phyloP scores from a whole-genome alignment of 2,329 filamentous ascomycete species.

The Colletotrichum tropicale region DNA sequence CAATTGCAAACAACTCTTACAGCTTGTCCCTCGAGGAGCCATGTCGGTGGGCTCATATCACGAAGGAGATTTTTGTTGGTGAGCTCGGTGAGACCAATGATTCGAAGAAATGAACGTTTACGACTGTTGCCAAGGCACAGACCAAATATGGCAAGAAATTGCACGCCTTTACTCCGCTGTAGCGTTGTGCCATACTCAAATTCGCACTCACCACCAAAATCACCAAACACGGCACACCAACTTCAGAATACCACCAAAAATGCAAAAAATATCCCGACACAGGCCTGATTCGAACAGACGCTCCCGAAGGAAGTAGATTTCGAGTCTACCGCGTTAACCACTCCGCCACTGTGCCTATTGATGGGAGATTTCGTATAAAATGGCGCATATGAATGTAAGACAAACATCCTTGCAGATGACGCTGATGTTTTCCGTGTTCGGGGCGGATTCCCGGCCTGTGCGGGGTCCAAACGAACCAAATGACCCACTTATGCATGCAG shows the following conservation, averaged over 20 bases:
- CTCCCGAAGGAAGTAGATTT: not conserved
- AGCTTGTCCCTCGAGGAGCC: not conserved
- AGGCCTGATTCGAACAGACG: not conserved
- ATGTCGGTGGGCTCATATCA: not conserved
- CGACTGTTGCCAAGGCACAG: not conserved
- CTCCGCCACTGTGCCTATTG: not conserved
- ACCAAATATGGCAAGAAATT: not conserved
- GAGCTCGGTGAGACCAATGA: not conserved
- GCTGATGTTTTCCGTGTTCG: not conserved
- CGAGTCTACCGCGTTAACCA: not conserved
- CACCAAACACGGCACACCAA: not conserved
- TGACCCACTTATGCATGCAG: not conserved
- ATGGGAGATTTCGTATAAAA: not conserved
- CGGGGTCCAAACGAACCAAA: not conserved
- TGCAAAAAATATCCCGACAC: not conserved
- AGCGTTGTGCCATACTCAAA: not conserved
- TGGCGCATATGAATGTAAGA: accelerated
- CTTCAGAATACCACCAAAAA: not conserved
- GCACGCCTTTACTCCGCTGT: not conserved
- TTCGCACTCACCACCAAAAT: not conserved
- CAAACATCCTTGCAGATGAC: not conserved
- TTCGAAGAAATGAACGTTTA: accelerated
- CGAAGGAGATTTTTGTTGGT: not conserved
- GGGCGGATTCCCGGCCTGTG: not conserved
- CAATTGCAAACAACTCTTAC: not conserved